Conservation (phyloP, 78 protist species). For the Protostelium mycophagum region DNA sequence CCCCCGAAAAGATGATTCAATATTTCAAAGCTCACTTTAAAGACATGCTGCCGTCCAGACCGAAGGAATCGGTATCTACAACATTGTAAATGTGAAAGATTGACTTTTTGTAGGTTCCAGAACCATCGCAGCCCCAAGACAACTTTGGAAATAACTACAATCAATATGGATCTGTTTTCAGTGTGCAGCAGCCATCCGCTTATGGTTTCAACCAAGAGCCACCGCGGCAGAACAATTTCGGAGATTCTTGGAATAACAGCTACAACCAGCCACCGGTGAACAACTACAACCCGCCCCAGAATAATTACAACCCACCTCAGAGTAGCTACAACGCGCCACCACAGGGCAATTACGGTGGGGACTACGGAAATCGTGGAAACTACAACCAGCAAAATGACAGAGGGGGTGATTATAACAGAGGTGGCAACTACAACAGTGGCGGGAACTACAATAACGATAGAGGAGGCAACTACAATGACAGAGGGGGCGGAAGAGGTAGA, state of each 20-base stretch:
- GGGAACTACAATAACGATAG: neutral
- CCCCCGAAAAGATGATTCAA: constrained; percentile 26
- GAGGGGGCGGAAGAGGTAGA: neutral
- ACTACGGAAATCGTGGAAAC: neutral
- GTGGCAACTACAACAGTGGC: neutral
- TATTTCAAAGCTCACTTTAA: constrained; percentile 39
- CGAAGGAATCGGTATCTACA: too few relatives aligned
- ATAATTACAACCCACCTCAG: neutral
- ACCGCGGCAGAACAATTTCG: neutral
- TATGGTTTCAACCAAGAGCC: neutral
- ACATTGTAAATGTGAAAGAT: too few relatives aligned
- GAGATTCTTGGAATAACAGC: neutral
- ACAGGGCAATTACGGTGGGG: neutral
- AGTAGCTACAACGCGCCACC: neutral
- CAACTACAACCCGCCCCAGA: neutral
- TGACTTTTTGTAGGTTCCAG: neutral
- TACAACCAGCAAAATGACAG: neutral
- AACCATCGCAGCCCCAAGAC: neutral
- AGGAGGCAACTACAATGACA: neutral
- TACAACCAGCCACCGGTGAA: neutral
- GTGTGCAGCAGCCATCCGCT: neutral
- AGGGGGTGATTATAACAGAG: neutral
- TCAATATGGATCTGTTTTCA: neutral
- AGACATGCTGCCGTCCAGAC: constrained; percentile 3
- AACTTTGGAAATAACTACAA: neutral